Base-by-base conservation (phyloP, 2,329 filamentous ascomycete species). In the Teratosphaeria nubilosa region DNA sequence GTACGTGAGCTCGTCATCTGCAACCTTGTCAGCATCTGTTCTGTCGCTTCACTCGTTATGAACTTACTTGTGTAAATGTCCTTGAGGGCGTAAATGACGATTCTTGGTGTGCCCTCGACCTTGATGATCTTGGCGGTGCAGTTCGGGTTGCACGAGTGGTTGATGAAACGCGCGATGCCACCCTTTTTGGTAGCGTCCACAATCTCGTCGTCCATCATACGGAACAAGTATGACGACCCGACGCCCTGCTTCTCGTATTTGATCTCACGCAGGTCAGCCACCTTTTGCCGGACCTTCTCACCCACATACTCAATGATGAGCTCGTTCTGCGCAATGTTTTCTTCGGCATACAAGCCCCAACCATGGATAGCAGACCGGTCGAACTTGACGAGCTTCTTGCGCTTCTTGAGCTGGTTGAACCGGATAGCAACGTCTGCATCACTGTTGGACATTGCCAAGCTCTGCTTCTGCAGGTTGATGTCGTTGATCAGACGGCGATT, bases 221-320 rank as follows among this genome's bases (percentile, higher is more conserved):
- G 87, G 82, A 99, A 99, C 34, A 99, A 82, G 73, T 99, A 99
- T 71, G 90, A 95, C 74, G 91, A 96, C 59, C 94, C 94, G 63
- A 99, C 96, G 55, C 94, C 94, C 71, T 94, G 96, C 78, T 94
- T 92, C 63, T 96, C 83, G 73, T 99, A 99, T 60, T 87, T 85
- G 64, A 86, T 84, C 77, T 99, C 94, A 58, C 94, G 87, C 71
- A 97, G 85, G 74, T 99, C 94, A n/a, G 94, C 91, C 60, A 99
- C 94, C 69, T 95, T 90, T 74, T 99, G 94, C 58, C 94, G 85
- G 41, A 99, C 91, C 73, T 96, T 94, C 76, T 99, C 94, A 60
- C 94, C 94, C 11, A 99, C 94, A 71, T 99, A 99, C 76, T 99
- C 94, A 70, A 99, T 99, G 72, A 99, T 99, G 91, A 99, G 96